Evolutionary conservation across 129 eudicot species (phyloP).

Genomic region (Centrapalus pauciflorus): DNA sequence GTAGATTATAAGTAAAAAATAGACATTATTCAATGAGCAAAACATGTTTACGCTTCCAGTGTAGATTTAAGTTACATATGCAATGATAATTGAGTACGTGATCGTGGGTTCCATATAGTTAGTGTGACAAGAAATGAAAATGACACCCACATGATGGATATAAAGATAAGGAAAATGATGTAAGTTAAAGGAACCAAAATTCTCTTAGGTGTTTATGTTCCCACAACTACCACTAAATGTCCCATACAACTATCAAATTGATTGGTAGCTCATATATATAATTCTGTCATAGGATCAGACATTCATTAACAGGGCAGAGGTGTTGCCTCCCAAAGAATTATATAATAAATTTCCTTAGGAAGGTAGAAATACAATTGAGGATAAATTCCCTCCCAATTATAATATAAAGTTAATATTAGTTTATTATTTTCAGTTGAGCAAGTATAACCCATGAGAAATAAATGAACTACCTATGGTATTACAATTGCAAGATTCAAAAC

Average conservation of each 20-base stretch:
- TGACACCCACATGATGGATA: not conserved
- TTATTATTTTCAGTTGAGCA: not conserved
- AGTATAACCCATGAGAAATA: not conserved
- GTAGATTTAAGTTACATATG: not conserved
- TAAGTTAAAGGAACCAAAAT: too few relatives aligned
- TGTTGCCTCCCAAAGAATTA: too few relatives aligned
- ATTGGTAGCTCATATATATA: not conserved
- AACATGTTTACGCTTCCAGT: not conserved
- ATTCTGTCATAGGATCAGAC: too few relatives aligned
- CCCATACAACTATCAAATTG: not conserved
- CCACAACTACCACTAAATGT: not conserved
- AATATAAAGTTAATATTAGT: not conserved
- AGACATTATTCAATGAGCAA: not conserved
- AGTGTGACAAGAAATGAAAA: not conserved
- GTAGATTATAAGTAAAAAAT: not conserved
- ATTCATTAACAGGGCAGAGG: too few relatives aligned
- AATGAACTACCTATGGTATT: conserved; percentile 70
- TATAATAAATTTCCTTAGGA: too few relatives aligned
- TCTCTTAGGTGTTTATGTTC: not conserved
- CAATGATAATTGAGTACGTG: not conserved
- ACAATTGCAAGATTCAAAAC: conserved; percentile 94
- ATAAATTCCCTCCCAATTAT: not conserved
- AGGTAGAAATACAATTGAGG: not conserved
- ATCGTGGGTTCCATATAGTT: not conserved
- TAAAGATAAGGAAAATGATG: not conserved